These are phyloP conservation scores for Amorphotheca resinae DNA, from an alignment of 495 filamentous ascomycete species.

Conservation along the genomic window DNA sequence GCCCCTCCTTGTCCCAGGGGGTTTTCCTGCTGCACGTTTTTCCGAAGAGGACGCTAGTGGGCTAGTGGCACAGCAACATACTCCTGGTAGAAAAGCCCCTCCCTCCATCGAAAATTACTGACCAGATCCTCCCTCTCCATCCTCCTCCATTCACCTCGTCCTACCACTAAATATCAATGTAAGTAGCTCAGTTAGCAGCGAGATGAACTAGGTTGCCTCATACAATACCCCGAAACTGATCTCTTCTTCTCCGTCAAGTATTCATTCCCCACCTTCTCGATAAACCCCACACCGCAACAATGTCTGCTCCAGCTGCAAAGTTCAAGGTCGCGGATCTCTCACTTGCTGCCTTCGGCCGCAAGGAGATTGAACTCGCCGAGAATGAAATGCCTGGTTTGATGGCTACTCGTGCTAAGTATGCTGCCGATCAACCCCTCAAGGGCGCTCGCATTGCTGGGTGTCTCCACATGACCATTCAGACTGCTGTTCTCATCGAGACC, in stretches of 20 bases:
- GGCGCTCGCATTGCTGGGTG: slow-evolving; percentile 84
- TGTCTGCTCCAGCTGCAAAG: slow-evolving; percentile 19
- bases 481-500: slow-evolving; percentile 97
- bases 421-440: slow-evolving; percentile 79
- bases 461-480: slow-evolving; percentile 99
- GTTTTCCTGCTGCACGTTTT: no score
- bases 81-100: background rate
- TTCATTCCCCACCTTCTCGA: background rate
- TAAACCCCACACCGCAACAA: slow-evolving; percentile 14
- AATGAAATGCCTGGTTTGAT: slow-evolving; percentile 98
- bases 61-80: no score
- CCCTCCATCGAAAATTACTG: no score
- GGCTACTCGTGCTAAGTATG: slow-evolving; percentile 86
- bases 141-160: slow-evolving; percentile 14
- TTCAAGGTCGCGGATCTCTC: slow-evolving; percentile 66
- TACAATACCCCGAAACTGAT: no score
- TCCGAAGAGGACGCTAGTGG: no score
- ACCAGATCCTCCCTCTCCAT: slow-evolving; percentile 10
- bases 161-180: slow-evolving; percentile 3
- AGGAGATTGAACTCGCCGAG: slow-evolving; percentile 97
- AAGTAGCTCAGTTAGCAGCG: no score
- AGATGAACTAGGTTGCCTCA: no score
- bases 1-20: no score
- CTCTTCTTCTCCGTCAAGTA: no score
- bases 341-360: slow-evolving; percentile 95